Conservation (phyloP, 2,329 filamentous ascomycete genomes). For the Sphaerulina vaccinii region DNA sequence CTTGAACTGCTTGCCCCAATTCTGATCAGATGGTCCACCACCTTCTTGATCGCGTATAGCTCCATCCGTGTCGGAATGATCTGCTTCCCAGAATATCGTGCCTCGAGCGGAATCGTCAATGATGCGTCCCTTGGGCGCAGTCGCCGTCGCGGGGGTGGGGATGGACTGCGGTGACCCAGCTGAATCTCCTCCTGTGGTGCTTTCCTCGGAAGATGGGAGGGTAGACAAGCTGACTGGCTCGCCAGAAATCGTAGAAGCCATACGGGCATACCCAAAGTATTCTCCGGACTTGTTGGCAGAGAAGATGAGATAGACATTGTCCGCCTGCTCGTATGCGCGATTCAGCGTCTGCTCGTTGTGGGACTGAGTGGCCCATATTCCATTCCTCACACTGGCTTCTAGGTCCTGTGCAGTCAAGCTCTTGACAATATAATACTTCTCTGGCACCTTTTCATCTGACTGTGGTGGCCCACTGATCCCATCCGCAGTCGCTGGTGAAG, state of each 20-base stretch:
- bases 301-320: conserved; percentile 88
- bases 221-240: conserved; percentile 47
- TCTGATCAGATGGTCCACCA: conserved; percentile 56
- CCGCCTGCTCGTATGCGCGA: conserved; percentile 73
- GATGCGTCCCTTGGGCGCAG: conserved; percentile 77
- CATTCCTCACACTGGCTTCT: conserved; percentile 80
- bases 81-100: conserved; percentile 94
- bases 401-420: conserved; percentile 89
- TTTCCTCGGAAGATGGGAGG: conserved; percentile 17
- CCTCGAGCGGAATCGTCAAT: conserved; percentile 92
- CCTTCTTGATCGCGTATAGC: conserved; percentile 39
- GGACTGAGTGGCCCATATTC: conserved; percentile 89
- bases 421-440: conserved; percentile 89
- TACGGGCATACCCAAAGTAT: conserved; percentile 92
- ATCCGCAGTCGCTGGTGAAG: neutral
- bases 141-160: conserved; percentile 72
- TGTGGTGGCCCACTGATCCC: neutral
- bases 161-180: conserved; percentile 75
- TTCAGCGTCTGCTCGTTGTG: conserved; percentile 88
- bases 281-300: conserved; percentile 97
- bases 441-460: conserved; percentile 50
- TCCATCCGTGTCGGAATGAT: conserved; percentile 44
- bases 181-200: conserved; percentile 13
- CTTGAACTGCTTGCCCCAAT: conserved; percentile 85
- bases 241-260: conserved; percentile 79